A percentile compares a stretch with the other conserved stretches of the same genome.
phyloP scores from a whole-genome alignment of 2,329 filamentous ascomycete species.

The Aspergillus spinulosporus region DNA sequence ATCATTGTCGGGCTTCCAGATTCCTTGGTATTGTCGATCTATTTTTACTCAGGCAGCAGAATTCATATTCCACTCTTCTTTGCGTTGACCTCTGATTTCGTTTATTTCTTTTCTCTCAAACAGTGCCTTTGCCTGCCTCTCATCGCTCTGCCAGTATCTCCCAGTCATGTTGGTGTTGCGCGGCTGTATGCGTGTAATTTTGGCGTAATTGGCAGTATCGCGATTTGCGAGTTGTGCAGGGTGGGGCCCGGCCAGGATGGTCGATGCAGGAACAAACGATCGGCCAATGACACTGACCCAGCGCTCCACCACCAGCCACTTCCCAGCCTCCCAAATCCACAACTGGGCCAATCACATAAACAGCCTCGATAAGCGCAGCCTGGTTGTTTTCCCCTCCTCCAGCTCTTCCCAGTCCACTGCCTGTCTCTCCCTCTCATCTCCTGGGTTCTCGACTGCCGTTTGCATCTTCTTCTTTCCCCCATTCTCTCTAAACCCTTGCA shows the following conservation, averaged over 20 bases:
- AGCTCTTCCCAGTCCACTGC: background rate
- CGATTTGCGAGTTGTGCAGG: background rate
- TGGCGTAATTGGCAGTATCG: conserved; percentile 2
- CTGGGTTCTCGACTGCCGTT: background rate
- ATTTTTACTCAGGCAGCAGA: conserved; percentile 12
- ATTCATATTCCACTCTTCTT: background rate
- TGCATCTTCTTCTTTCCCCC: background rate
- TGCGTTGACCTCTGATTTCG: too few relatives aligned
- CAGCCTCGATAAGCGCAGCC: conserved; percentile 7
- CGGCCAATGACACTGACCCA: conserved; percentile 43
- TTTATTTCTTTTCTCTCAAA: too few relatives aligned
- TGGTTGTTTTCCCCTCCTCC: conserved; percentile 12
- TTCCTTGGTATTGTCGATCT: conserved; percentile 5
- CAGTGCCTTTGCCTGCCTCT: too few relatives aligned
- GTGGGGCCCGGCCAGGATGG: background rate
- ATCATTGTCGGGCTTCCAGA: conserved; percentile 1
- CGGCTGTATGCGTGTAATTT: conserved; percentile 8
- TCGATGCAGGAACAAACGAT: conserved; percentile 16
- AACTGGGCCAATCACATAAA: conserved; percentile 9
- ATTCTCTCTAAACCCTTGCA: conserved; percentile 10
- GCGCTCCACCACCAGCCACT: conserved; percentile 16
- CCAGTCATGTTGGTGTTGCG: conserved; percentile 2
- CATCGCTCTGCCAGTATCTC: too few relatives aligned
- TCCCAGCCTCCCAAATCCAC: conserved; percentile 19
- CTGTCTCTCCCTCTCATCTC: background rate